Base-by-base conservation (phyloP, 495 filamentous ascomycete genomes). In the Lepraria neglecta region DNA sequence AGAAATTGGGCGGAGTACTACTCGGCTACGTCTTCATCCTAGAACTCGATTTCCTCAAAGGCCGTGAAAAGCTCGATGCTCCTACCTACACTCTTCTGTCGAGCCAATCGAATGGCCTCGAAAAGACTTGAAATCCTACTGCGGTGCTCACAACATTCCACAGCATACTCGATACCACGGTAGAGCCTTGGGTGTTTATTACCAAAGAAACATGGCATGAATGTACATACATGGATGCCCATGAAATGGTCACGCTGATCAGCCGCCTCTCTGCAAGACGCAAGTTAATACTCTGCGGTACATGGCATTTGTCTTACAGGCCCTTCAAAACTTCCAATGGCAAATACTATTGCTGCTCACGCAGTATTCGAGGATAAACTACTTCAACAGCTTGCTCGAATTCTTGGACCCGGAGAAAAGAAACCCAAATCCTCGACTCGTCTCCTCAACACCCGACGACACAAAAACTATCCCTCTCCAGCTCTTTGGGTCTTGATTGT, bases 1-100 rank as follows among this genome's bases (percentile, higher is more conserved):
- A 85, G 76, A 82, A 91, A 73, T 82, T 94, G 61, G 89, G 90
- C 56, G 94, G 90, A n/a, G 78, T 81, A 43, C 75, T 97, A 38
- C 77, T 96, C 43, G 91, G 89, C 62, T 97, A 91, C 73, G 76
- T 96, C 61, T 97, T 99, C 78, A 85, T 99, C 67, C 85, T 99
- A 70, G 95, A 99, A 75, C 87, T 99, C 61, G 88, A 91, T 67
- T 92, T 95, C 77, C 83, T 99, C 53, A 88, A 97, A 68, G 94
- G 94, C 57, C 82, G 91, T 61, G 87, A 89, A 51, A 92, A 94
- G 80, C 85, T 99, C 64, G 82, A 84, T 66, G 89, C 89, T 42
- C 89, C 91, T 2, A 88, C 91, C 43, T 83, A 88, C 75, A 96
- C 92, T 33, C 82, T 99, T 42, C 80, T 99, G 53, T 77, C 80